phyloP scores from a whole-genome alignment of 352 stramenopile species.

The Pythium plurisporium region DNA sequence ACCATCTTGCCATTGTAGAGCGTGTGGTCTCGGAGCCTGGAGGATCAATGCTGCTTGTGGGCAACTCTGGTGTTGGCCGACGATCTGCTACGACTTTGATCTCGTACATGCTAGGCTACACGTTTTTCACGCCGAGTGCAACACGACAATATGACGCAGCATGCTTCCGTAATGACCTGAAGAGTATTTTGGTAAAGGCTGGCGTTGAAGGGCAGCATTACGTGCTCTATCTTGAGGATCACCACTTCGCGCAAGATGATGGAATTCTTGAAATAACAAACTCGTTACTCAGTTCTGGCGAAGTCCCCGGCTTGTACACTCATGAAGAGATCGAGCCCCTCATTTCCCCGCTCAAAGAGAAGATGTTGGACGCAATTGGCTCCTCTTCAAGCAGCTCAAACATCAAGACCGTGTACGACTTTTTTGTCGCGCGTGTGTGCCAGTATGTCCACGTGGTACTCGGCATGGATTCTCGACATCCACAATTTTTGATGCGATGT shows the following conservation, averaged over 20 bases:
- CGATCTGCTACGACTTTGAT: slow-evolving; percentile 80
- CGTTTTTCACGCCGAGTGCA: slow-evolving; percentile 73
- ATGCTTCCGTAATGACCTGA: slow-evolving; percentile 88
- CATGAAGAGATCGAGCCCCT: slow-evolving; percentile 92
- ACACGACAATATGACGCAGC: slow-evolving; percentile 67
- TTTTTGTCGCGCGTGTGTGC: slow-evolving; percentile 89
- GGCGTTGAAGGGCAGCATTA: slow-evolving; percentile 78
- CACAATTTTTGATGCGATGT: slow-evolving; percentile 82
- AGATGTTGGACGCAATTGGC: slow-evolving; percentile 83
- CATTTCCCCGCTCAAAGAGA: slow-evolving; percentile 87
- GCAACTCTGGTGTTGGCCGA: slow-evolving; percentile 83
- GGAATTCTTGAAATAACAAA: slow-evolving; percentile 91
- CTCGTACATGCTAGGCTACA: slow-evolving; percentile 89
- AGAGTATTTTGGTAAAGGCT: slow-evolving; percentile 83
- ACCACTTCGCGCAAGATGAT: slow-evolving; percentile 85
- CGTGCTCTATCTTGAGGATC: slow-evolving; percentile 92
- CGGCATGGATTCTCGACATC: slow-evolving; percentile 62
- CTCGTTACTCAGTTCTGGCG: slow-evolving; percentile 87
- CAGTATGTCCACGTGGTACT: slow-evolving; percentile 89
- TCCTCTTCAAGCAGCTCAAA: slow-evolving; percentile 30
- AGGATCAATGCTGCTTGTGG: slow-evolving; percentile 89
- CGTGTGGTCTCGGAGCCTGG: slow-evolving; percentile 81
- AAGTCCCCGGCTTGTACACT: slow-evolving; percentile 92
- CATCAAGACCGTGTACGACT: slow-evolving; percentile 90
- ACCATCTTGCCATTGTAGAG: slow-evolving; percentile 89